Evolutionary conservation across 2,329 filamentous ascomycete species (phyloP).

Genomic region (Monosporascus sp.): DNA sequence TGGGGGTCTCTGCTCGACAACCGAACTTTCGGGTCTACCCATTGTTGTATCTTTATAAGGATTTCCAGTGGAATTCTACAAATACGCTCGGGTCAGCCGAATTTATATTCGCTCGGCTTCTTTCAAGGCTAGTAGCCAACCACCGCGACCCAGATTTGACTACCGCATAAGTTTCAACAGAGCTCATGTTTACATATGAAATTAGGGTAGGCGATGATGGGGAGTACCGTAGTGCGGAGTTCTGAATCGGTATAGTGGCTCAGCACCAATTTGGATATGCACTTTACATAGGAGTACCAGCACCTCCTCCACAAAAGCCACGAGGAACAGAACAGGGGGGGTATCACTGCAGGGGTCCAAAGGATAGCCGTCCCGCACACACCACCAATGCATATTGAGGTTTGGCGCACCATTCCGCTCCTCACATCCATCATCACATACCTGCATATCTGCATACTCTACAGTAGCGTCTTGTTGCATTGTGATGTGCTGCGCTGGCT

Average conservation of each 20-base stretch:
- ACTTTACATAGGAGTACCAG: neutral
- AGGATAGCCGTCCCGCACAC: neutral
- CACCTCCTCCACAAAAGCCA: neutral
- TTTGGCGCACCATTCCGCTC: neutral
- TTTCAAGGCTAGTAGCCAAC: too few relatives aligned
- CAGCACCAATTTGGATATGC: too few relatives aligned
- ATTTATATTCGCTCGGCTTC: neutral
- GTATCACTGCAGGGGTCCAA: neutral
- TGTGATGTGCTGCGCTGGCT: too few relatives aligned
- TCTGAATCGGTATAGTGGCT: too few relatives aligned
- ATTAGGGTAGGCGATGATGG: too few relatives aligned
- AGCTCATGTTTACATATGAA: too few relatives aligned
- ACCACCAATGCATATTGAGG: neutral
- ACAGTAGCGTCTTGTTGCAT: too few relatives aligned
- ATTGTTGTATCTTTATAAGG: neutral
- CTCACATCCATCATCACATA: neutral
- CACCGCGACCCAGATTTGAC: too few relatives aligned
- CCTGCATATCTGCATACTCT: too few relatives aligned
- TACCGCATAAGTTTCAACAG: too few relatives aligned
- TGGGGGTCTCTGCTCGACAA: neutral
- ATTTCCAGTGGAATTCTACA: neutral
- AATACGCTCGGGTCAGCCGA: too few relatives aligned
- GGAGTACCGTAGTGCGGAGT: too few relatives aligned
- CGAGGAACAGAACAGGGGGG: neutral
- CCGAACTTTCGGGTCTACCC: neutral